Evolutionary conservation across 169 alveolate species (phyloP).

Genomic region (Eimeria necatrix): DNA sequence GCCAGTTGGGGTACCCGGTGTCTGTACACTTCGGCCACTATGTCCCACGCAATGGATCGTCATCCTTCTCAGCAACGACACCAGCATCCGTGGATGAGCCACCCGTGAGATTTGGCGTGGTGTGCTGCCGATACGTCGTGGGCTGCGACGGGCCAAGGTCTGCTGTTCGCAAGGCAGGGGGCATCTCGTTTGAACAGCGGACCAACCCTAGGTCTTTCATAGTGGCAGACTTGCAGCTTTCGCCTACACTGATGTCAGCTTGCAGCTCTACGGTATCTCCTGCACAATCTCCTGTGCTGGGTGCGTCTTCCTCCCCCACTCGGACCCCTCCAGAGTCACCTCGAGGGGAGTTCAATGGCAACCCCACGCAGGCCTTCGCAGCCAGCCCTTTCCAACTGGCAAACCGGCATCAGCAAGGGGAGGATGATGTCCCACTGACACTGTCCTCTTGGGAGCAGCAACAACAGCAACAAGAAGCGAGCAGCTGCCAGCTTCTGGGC

Average conservation of each 20-base stretch:
- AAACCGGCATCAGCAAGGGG: slow-evolving; percentile 5
- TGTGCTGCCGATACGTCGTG: slow-evolving; percentile 60
- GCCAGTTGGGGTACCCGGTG: slow-evolving; percentile 34
- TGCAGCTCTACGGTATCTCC: slow-evolving; percentile 3
- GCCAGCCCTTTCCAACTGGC: background rate
- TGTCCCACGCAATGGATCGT: background rate
- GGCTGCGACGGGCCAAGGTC: slow-evolving; percentile 80
- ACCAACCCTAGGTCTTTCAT: background rate
- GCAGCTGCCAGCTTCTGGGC: background rate
- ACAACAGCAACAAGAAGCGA: slow-evolving; percentile 16
- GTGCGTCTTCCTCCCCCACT: background rate
- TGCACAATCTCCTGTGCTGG: background rate
- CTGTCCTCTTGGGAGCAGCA: slow-evolving; percentile 52
- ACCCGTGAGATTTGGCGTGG: background rate
- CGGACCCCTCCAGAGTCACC: background rate
- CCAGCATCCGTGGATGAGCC: slow-evolving; percentile 38
- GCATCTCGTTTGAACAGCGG: slow-evolving; percentile 32
- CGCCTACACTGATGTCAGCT: slow-evolving; percentile 1
- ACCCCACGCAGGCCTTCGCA: background rate
- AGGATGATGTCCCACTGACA: background rate
- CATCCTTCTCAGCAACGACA: slow-evolving; percentile 28
- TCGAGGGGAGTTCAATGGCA: too few relatives aligned
- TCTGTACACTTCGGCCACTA: slow-evolving; percentile 48
- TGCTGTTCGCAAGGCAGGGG: slow-evolving; percentile 45
- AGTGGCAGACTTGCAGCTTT: slow-evolving; percentile 46